A percentile compares a stretch with the other conserved stretches of the same genome.
Conservation (phyloP, 2,329 filamentous ascomycete genomes). For the Ceratocystis albifundus region DNA sequence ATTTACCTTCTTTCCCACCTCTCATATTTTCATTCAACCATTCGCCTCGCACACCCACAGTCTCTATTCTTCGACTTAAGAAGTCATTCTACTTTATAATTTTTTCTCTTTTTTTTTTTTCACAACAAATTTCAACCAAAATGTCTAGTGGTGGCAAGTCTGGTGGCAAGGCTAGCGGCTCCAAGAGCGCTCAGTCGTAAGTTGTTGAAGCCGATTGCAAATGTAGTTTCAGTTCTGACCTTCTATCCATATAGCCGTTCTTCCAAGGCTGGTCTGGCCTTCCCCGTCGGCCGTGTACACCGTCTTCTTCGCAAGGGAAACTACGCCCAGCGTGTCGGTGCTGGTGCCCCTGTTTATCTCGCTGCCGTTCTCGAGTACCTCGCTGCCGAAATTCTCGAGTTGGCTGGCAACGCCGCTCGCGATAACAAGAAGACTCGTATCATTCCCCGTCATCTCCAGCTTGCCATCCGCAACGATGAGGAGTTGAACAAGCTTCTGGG, state of each 20-base stretch:
- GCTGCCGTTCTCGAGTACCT: conserved; percentile 97
- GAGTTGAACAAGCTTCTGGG: conserved; percentile 98
- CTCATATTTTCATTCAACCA: conserved; percentile 27
- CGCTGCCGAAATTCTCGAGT: conserved; percentile 94
- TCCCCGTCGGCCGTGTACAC: conserved; percentile 98
- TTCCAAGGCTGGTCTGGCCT: conserved; percentile 97
- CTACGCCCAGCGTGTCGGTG: conserved; percentile 99
- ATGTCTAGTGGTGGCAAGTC: conserved; percentile 99
- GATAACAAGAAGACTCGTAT: conserved; percentile 99
- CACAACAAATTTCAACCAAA: conserved; percentile 45
- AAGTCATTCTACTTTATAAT: background rate
- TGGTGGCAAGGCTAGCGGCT: conserved; percentile 97
- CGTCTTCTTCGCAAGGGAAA: conserved; percentile 98
- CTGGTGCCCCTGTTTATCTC: conserved; percentile 92
- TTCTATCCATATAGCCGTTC: conserved; percentile 56
- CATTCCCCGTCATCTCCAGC: conserved; percentile 96
- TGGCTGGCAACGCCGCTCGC: conserved; percentile 95
- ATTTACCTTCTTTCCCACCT: conserved; percentile 26
- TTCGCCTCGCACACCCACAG: background rate
- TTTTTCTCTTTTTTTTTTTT: conserved; percentile 22
- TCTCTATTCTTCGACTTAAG: background rate
- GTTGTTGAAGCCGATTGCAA: conserved; percentile 33
- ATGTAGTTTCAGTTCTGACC: background rate
- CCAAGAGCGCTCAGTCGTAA: conserved; percentile 99
- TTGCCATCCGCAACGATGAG: conserved; percentile 98